Conservation (phyloP, 2,329 filamentous ascomycete genomes). For the Sphaerostilbella broomeana region DNA sequence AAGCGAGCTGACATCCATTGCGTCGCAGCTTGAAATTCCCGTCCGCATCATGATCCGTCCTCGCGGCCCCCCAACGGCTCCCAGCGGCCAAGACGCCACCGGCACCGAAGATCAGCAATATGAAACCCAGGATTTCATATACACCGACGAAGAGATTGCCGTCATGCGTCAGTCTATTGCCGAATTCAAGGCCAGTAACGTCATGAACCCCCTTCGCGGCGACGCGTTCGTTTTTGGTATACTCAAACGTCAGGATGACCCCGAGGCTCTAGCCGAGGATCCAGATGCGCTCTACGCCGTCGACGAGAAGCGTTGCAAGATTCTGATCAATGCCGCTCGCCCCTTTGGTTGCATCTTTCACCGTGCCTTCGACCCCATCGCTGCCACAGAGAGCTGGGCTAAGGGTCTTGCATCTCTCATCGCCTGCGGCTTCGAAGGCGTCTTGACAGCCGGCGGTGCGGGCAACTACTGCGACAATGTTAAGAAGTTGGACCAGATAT, state of each 20-base stretch:
- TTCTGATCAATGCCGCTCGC: slow-evolving; percentile 35
- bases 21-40: slow-evolving; percentile 27
- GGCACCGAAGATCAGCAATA: background rate
- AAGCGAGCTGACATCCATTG: slow-evolving; percentile 31
- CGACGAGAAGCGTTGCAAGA: slow-evolving; percentile 34
- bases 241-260: slow-evolving; percentile 20
- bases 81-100: background rate
- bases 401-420: slow-evolving; percentile 29
- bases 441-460: slow-evolving; percentile 48
- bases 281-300: slow-evolving; percentile 22
- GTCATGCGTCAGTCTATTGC: slow-evolving; percentile 37
- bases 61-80: slow-evolving; percentile 20
- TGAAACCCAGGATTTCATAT: slow-evolving; percentile 39
- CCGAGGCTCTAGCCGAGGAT: slow-evolving; percentile 7
- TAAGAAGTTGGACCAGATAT: slow-evolving; percentile 30
- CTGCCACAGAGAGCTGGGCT: slow-evolving; percentile 20
- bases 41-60: slow-evolving; percentile 52
- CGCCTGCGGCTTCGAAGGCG: slow-evolving; percentile 40
- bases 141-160: slow-evolving; percentile 37
- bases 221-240: slow-evolving; percentile 55
- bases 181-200: slow-evolving; percentile 30
- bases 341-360: slow-evolving; percentile 47
- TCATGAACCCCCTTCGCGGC: slow-evolving; percentile 34
- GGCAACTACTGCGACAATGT: slow-evolving; percentile 36
- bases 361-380: slow-evolving; percentile 48